Percentiles rank a stretch among this genome's conserved stretches.
Evolutionary conservation across 1,139 yeast genomes (phyloP).

Genomic region (Yamadazyma membranifaciens): DNA sequence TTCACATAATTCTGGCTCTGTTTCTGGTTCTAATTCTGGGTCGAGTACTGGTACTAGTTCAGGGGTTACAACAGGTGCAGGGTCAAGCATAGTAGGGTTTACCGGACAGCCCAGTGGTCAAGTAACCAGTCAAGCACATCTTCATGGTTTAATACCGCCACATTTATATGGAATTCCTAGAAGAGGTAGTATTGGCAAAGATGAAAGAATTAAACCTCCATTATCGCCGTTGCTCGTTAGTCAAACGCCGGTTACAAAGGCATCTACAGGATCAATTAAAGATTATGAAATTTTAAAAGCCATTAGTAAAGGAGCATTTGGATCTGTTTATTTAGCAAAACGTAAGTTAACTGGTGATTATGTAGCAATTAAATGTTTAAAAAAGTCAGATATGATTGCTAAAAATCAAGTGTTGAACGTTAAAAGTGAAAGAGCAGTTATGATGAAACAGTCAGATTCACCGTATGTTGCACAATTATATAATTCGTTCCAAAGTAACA

Average conservation of each 20-base stretch:
- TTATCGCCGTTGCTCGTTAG: slow-evolving; percentile 80
- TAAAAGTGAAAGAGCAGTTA: slow-evolving; percentile 90
- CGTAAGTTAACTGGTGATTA: slow-evolving; percentile 88
- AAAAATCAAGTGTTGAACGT: slow-evolving; percentile 95
- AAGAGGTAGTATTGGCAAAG: slow-evolving; percentile 3
- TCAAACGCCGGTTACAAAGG: slow-evolving; percentile 45
- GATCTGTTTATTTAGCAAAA: slow-evolving; percentile 85
- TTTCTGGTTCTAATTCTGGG: neutral
- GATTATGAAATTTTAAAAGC: slow-evolving; percentile 93
- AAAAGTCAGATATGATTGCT: slow-evolving; percentile 93
- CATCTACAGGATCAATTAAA: slow-evolving; percentile 68
- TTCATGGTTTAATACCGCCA: neutral
- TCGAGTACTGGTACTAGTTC: neutral
- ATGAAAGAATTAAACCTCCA: slow-evolving; percentile 49
- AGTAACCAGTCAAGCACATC: neutral
- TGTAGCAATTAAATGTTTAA: slow-evolving; percentile 92
- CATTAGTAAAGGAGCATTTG: slow-evolving; percentile 96
- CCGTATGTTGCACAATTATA: slow-evolving; percentile 91
- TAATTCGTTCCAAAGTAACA: slow-evolving; percentile 85
- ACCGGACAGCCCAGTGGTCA: neutral
- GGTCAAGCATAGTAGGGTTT: neutral
- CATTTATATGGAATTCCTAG: slow-evolving; percentile 1
- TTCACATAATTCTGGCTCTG: neutral
- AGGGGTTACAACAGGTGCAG: neutral
- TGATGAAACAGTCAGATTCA: slow-evolving; percentile 95